phyloP scores from a whole-genome alignment of 305 asterid species.

The Fraxinus albicans region DNA sequence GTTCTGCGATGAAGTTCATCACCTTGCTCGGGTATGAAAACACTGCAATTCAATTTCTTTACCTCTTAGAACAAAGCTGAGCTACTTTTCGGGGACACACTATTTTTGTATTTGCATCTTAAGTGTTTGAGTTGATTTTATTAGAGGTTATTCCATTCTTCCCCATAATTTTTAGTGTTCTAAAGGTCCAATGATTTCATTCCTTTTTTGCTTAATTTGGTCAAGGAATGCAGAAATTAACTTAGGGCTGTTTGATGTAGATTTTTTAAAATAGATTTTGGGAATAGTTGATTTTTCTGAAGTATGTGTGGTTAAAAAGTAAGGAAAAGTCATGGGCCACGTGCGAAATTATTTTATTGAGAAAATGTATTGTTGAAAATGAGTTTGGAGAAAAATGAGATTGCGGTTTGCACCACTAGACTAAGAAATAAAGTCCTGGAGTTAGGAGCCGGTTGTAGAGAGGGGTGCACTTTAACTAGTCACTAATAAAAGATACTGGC shows the following conservation, averaged over 20 bases:
- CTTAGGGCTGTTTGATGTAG: neutral
- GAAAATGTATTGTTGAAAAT: neutral
- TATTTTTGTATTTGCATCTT: neutral
- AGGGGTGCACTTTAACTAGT: neutral
- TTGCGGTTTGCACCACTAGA: neutral
- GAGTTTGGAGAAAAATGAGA: neutral
- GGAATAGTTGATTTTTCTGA: neutral
- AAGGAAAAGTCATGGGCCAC: neutral
- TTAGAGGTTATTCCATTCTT: neutral
- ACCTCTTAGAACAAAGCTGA: neutral
- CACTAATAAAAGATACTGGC: neutral
- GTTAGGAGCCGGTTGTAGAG: neutral
- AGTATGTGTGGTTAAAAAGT: neutral
- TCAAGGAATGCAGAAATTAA: neutral
- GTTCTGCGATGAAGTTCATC: slow-evolving; percentile 68
- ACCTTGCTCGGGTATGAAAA: slow-evolving; percentile 59
- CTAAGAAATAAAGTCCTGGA: neutral
- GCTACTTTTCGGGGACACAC: neutral
- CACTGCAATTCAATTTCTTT: neutral
- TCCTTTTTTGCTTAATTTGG: too few species aligned
- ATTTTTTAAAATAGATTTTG: too few species aligned
- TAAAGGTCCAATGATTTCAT: neutral
- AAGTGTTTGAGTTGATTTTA: neutral
- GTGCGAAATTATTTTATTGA: too few species aligned
- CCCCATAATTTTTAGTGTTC: neutral